Evolutionary conservation across 306 rosid species (phyloP), one percentile per base, ranked within the genome.

Genomic region (Rosa rugosa): DNA sequence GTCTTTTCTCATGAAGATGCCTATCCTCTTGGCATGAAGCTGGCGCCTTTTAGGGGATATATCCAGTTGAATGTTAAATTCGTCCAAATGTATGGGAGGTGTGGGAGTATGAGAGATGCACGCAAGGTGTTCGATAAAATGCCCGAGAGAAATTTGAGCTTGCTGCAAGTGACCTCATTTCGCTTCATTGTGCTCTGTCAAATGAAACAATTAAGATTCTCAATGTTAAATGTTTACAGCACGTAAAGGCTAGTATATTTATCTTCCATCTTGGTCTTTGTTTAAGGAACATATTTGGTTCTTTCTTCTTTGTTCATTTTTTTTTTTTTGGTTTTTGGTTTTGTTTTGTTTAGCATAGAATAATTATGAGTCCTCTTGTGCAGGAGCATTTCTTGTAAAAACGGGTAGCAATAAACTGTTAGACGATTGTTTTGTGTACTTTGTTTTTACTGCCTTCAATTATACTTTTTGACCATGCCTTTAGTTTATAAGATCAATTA

Each of bases 101-200:
- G n/a, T n/a, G n/a, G n/a, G n/a, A n/a, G n/a, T n/a, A n/a, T n/a
- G n/a, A n/a, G n/a, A n/a, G n/a, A 42, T 17, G 31, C 31, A 27
- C 31, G 31, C 31, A 27, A 27, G 31, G 31, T 27, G 31, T 27
- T 27, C 31, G 31, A 27, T 27, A 27, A 1, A 27, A 27, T 27
- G 31, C 31, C 31, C 31, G 31, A 27, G 31, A 27, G 31, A 27
- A 27, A 27, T 27, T 27, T 27, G 31, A 27, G 31, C 94, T 95
- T 76, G 99, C 99, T 5, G 96, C 99, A 20, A 95, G 99, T 71
- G 99, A 95, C 83, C 97, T n/a, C n/a, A n/a, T n/a, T n/a, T n/a
- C n/a, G n/a, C n/a, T n/a, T 95, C 70, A 95, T 69, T 95, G 99
- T 85, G 89, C 96, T 77, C 84, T 95, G 82, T 91, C 93, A 46